Conservation (phyloP, 352 stramenopile species). For the Globisporangium radiosum region DNA sequence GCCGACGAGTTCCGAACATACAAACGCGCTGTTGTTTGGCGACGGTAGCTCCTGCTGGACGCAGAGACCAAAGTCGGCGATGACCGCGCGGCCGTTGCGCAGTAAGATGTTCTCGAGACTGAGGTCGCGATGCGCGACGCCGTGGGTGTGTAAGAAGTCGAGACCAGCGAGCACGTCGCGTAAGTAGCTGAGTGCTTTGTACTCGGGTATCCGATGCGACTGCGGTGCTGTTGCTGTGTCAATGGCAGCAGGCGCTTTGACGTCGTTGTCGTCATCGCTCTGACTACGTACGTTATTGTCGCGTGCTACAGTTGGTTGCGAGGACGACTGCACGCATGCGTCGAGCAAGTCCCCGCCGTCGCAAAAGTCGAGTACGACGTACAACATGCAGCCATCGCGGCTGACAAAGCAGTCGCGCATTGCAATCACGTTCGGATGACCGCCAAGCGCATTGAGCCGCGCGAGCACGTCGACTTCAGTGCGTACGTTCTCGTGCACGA, state of each 20-base stretch:
- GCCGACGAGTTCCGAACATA: conserved; percentile 62
- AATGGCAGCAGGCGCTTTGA: conserved; percentile 1
- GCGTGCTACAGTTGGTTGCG: background rate
- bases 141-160: conserved; percentile 53
- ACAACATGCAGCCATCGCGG: conserved; percentile 33
- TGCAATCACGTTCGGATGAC: conserved; percentile 66
- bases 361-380: conserved; percentile 78
- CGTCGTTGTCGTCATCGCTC: no score
- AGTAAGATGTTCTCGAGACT: conserved; percentile 98
- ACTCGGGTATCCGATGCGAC: conserved; percentile 29
- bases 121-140: conserved; percentile 91
- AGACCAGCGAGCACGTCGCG: conserved; percentile 63
- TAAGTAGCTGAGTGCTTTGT: conserved; percentile 46
- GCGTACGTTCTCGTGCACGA: conserved; percentile 63
- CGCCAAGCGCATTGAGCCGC: conserved; percentile 39
- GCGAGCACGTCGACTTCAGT: conserved; percentile 63
- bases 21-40: conserved; percentile 25
- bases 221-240: background rate
- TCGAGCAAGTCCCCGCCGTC: conserved; percentile 68
- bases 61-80: conserved; percentile 69
- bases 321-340: conserved; percentile 24
- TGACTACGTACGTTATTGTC: no score
- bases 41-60: conserved; percentile 37
- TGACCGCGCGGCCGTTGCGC: conserved; percentile 41
- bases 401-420: conserved; percentile 65